Base-by-base conservation (phyloP, 1,284 basidiomycete genomes). In the Trametes polyzona region DNA sequence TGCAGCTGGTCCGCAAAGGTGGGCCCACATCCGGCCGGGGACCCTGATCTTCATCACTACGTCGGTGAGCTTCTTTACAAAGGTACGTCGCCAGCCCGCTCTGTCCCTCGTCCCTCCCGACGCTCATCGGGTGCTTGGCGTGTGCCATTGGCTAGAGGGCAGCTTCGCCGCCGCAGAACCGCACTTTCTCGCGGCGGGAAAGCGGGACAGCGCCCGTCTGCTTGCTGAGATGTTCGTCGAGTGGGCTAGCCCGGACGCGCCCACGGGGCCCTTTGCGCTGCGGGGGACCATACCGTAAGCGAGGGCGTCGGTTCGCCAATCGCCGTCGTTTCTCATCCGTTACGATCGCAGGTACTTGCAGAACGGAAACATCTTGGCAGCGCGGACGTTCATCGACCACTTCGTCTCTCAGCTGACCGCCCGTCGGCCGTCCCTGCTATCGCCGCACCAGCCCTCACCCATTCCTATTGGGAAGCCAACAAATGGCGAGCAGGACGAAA, bases 41-140 rank as follows among this genome's bases (percentile, higher is more conserved):
- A 98, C 77, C 86, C 88, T 30, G 83, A 83, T 52, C 76, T 98
- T 44, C 92, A 93, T 51, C 87, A 93, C 64, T 96, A 96, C 71
- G 74, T 95, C 51, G 95, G 94, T 7, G 89, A 95, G 70, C 75
- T 96, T 33, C 78, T 95, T 24, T 92, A 87, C 76, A 95, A 94
- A 82, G 95, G 94, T 91, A 58, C 33, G 77, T 62, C 48, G 35
- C 51, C 33, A 30, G 48, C 16, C 10, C 35, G 39, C 21, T 39
- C 58, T 26, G 39, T 12, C 29, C 39, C 37, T 53, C 27, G 39
- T 12, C 29, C 39, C 37, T 53, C 48, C 35, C 21, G 44, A 57
- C 39, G 33, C 43, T 58, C 37, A 59, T 42, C 50, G 43, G 47
- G 24, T 44, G 26, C 43, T 54, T 52, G 47, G 33, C 37, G 11